phyloP scores from a whole-genome alignment of 2,329 filamentous ascomycete genomes.

The Chrysoporthe puriensis region DNA sequence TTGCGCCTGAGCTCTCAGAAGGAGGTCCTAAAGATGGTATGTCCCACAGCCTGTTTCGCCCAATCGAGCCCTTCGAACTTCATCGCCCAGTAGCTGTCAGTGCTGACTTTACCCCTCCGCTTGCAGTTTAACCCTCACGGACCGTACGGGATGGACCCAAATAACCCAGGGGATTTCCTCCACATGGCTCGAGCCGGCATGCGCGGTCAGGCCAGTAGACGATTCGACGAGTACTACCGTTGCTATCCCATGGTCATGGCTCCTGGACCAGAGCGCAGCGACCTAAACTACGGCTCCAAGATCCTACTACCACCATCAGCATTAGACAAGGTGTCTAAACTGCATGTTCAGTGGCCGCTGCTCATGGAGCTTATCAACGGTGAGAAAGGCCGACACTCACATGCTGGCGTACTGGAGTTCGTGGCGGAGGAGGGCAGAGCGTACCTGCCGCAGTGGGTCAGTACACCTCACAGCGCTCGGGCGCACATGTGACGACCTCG shows the following conservation, averaged over 20 bases:
- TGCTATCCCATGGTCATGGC: slow-evolving; percentile 97
- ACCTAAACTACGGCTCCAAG: slow-evolving; percentile 96
- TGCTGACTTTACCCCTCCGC: slow-evolving; percentile 18
- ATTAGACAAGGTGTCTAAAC: slow-evolving; percentile 91
- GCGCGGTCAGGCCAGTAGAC: slow-evolving; percentile 62
- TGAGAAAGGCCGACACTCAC: slow-evolving; percentile 76
- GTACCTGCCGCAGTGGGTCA: slow-evolving; percentile 92
- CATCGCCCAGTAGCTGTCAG: too few relatives aligned
- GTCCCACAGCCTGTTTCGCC: neutral
- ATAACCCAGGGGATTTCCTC: slow-evolving; percentile 53
- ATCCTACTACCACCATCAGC: slow-evolving; percentile 96
- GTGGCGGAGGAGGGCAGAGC: slow-evolving; percentile 96
- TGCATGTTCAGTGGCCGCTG: slow-evolving; percentile 97
- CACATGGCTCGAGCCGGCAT: slow-evolving; percentile 50
- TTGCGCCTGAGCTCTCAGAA: neutral
- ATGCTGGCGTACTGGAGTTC: slow-evolving; percentile 95
- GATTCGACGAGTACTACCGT: slow-evolving; percentile 98
- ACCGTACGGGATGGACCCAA: slow-evolving; percentile 49
- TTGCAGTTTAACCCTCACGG: slow-evolving; percentile 42
- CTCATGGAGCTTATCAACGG: slow-evolving; percentile 96
- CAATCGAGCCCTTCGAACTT: neutral
- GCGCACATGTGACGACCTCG: neutral
- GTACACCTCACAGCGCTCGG: slow-evolving; percentile 34
- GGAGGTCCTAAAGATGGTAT: slow-evolving; percentile 31
- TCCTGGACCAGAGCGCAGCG: slow-evolving; percentile 82